These are phyloP conservation scores for Elsinoe fawcettii DNA, from an alignment of 2,329 filamentous ascomycete genomes.

Conservation along the genomic window DNA sequence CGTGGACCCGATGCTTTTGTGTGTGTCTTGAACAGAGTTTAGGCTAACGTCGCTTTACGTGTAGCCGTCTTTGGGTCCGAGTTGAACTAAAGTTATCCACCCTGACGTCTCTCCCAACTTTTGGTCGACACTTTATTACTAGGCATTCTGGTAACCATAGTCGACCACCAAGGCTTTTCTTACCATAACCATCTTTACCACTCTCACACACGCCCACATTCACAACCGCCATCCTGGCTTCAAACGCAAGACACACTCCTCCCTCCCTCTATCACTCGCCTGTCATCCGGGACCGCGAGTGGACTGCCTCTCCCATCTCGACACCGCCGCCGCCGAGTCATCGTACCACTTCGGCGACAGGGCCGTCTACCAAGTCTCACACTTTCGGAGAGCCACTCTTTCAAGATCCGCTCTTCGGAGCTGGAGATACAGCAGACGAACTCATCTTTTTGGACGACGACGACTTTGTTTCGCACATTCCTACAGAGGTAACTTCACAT, in stretches of 20 bases:
- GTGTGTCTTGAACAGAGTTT: not conserved
- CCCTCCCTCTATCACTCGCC: slow-evolving; percentile 48
- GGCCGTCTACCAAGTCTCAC: slow-evolving; percentile 42
- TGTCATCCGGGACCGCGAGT: slow-evolving; percentile 41
- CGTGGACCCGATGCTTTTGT: not conserved
- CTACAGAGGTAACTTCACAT: slow-evolving; percentile 26
- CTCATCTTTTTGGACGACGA: slow-evolving; percentile 34
- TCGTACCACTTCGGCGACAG: slow-evolving; percentile 18
- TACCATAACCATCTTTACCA: not conserved
- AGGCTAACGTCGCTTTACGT: slow-evolving; percentile 1
- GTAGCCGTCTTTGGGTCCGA: not conserved
- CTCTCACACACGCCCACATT: not conserved
- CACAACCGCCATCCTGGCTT: slow-evolving; percentile 36
- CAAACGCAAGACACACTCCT: slow-evolving; percentile 37
- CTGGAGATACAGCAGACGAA: slow-evolving; percentile 21
- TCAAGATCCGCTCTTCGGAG: slow-evolving; percentile 18
- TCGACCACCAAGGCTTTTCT: no score
- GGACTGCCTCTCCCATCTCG: slow-evolving; percentile 40
- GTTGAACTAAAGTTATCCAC: not conserved
- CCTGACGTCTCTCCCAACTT: slow-evolving; percentile 4
- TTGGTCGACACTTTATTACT: not conserved
- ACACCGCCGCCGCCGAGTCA: slow-evolving; percentile 38
- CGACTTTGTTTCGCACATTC: slow-evolving; percentile 34
- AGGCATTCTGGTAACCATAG: no score
- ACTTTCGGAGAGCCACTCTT: slow-evolving; percentile 21